Evolutionary conservation across 352 stramenopile species (phyloP).

Genomic region (Halophytophthora batemanensis): DNA sequence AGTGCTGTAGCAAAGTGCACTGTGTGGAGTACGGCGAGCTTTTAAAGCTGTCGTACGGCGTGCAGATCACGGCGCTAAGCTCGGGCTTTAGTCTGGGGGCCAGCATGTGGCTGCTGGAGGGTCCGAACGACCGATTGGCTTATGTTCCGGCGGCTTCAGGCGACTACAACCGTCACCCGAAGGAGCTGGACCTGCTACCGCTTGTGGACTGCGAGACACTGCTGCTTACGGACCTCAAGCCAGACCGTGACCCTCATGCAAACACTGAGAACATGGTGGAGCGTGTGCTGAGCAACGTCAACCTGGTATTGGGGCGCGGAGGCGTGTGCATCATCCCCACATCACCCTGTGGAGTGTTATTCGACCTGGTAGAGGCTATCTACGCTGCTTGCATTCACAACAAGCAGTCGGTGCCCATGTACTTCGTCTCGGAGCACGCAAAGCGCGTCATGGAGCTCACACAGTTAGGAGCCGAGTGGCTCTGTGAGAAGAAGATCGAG

Average conservation of each 20-base stretch:
- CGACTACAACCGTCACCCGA: slow-evolving; percentile 83
- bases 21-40: slow-evolving; percentile 66
- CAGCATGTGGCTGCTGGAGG: slow-evolving; percentile 71
- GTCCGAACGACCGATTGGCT: slow-evolving; percentile 59
- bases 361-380: slow-evolving; percentile 77
- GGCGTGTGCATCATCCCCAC: slow-evolving; percentile 71
- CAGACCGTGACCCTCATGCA: slow-evolving; percentile 62
- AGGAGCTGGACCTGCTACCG: slow-evolving; percentile 72
- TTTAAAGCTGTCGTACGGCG: slow-evolving; percentile 54
- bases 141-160: slow-evolving; percentile 76
- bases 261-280: slow-evolving; percentile 77
- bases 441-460: slow-evolving; percentile 49
- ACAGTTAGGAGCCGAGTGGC: slow-evolving; percentile 65
- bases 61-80: slow-evolving; percentile 70
- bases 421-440: slow-evolving; percentile 61
- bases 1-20: slow-evolving; percentile 40
- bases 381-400: slow-evolving; percentile 46
- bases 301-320: slow-evolving; percentile 54
- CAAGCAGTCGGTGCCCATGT: slow-evolving; percentile 54
- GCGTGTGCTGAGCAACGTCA: slow-evolving; percentile 53
- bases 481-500: slow-evolving; percentile 83
- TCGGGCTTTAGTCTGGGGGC: slow-evolving; percentile 72
- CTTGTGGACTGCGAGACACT: slow-evolving; percentile 79
- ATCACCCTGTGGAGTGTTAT: slow-evolving; percentile 57
- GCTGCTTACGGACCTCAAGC: slow-evolving; percentile 74